phyloP scores from a whole-genome alignment of 139 green algal genomes.

The Micractinium sp. region DNA sequence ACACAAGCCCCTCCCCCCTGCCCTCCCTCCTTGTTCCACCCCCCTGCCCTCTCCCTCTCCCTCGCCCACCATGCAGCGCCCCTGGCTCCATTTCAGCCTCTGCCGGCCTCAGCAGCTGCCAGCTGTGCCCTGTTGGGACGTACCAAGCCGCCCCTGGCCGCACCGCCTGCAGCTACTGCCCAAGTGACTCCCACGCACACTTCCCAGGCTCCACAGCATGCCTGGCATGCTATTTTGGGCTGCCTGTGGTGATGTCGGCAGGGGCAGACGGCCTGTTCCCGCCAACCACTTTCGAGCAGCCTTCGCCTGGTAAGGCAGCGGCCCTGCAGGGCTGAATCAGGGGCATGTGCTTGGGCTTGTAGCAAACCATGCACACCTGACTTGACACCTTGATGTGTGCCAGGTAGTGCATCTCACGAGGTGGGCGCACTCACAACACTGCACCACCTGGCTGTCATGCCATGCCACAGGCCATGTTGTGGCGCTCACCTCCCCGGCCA shows the following conservation, averaged over 20 bases:
- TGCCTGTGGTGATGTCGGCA: not conserved
- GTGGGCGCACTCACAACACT: too few species aligned
- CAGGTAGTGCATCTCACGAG: too few species aligned
- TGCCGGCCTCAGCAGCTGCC: not conserved
- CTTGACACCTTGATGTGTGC: too few species aligned
- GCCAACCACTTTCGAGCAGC: not conserved
- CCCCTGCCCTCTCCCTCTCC: too few species aligned
- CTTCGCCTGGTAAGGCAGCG: not conserved
- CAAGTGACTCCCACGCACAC: not conserved
- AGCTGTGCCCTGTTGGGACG: not conserved
- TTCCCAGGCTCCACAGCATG: not conserved
- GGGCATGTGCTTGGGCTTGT: too few species aligned
- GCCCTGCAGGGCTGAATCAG: too few species aligned
- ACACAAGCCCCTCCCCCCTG: too few species aligned
- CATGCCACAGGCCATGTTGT: not conserved
- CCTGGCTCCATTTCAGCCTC: not conserved
- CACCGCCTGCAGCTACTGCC: not conserved
- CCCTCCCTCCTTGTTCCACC: too few species aligned
- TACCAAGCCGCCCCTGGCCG: not conserved
- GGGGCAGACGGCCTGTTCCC: not conserved
- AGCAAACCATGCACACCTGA: too few species aligned
- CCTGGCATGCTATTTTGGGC: not conserved
- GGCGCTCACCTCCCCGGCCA: not conserved
- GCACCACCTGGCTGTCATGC: too few species aligned
- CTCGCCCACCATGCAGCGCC: not conserved